Percentiles rank a stretch among this genome's conserved stretches.
Evolutionary conservation across 306 rosid species (phyloP).

Genomic region (Sechiopsis laciniata): DNA sequence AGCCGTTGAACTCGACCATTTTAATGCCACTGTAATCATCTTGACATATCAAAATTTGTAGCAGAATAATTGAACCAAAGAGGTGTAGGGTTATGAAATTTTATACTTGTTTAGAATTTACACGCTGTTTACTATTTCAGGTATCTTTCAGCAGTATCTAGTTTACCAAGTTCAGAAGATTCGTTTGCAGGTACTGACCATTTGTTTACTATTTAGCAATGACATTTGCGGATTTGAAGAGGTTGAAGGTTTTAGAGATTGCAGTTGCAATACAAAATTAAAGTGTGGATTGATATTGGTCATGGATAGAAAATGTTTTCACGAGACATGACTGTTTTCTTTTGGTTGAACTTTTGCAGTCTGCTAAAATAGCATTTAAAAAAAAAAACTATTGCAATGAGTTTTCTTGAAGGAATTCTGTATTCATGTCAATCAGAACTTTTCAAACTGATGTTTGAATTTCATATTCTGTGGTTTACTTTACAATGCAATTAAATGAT

Average conservation of each 20-base stretch:
- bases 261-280: background rate
- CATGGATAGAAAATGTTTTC: background rate
- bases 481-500: background rate
- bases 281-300: background rate
- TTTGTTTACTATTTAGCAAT: background rate
- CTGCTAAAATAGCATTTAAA: too few relatives aligned
- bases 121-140: slow-evolving; percentile 42
- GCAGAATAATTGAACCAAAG: background rate
- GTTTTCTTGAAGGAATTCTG: background rate
- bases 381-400: background rate
- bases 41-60: background rate
- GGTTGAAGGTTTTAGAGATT: background rate
- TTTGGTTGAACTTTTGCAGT: background rate
- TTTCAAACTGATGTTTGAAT: background rate
- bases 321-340: background rate
- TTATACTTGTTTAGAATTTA: background rate
- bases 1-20: background rate
- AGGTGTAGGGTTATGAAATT: background rate
- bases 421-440: background rate
- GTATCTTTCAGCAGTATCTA: slow-evolving; percentile 87
- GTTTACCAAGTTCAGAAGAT: slow-evolving; percentile 95
- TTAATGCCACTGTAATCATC: background rate
- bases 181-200: slow-evolving; percentile 66
- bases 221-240: slow-evolving; percentile 8
- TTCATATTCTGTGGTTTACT: slow-evolving; percentile 5